Evolutionary conservation across 805 yeast genomes (phyloP), one percentile per base, ranked within the genome.

Genomic region (Saccharomycopsis fermentans): DNA sequence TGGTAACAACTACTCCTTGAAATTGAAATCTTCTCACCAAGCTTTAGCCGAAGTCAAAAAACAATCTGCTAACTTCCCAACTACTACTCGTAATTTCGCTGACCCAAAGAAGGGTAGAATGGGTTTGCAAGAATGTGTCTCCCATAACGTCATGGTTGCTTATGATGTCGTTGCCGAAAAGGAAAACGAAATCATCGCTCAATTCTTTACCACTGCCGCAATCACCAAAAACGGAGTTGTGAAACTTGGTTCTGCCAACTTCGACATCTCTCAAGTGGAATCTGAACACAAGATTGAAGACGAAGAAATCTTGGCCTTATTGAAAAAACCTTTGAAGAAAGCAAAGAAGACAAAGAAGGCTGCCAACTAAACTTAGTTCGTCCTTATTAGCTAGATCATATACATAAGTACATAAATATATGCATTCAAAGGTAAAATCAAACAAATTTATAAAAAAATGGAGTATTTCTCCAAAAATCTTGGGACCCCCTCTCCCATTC

Each of bases 161-260:
- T 85, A 86, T 69, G 91, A 86, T 61, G 78, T 86, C 56, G 76
- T 77, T 69, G 77, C 80, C 69, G 90, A 84, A 68, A 83, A 81
- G 74, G 82, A 82, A 63, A 84, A 82, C 60, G 84, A 81, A 70
- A 73, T 68, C 59, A 79, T 87, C 64, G 88, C 87, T 35, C 90
- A 86, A 74, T 82, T 74, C 70, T 86, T 82, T 74, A 81, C 89
- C 64, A 87, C 92, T 54, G 80, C 86, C 66, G 90, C 86, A 37
- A 70, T 87, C 66, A 86, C 90, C 69, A 82, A 82, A 73, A 81
- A 81, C 65, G 92, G 92, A 55, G 74, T 82, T 65, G 81, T 84
- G 65, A 83, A 80, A 73, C 77, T 82, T 66, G 80, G 90, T 54
- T 68, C 77, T 19, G 81, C 88, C 19, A 70, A 76, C 58, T 80